phyloP scores from a whole-genome alignment of 1,284 basidiomycete species.

The Phellinidium pouzarii region DNA sequence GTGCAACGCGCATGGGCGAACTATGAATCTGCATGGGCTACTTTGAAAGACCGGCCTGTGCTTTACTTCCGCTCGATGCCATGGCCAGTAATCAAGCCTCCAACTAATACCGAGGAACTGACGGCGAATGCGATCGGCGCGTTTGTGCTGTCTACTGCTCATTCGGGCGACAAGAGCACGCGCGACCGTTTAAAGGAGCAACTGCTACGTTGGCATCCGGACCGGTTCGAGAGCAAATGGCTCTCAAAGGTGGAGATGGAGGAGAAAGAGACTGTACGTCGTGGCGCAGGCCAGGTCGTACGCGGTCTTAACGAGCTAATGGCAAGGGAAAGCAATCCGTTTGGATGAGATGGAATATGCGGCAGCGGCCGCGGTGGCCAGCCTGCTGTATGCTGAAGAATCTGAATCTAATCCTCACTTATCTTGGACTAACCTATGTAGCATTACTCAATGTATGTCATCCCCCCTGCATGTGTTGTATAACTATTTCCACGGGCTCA shows the following conservation, averaged over 20 bases:
- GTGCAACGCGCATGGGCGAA: slow-evolving; percentile 42
- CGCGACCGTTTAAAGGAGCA: slow-evolving; percentile 38
- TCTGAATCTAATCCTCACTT: slow-evolving; percentile 1
- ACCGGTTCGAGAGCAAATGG: slow-evolving; percentile 37
- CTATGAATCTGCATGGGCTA: slow-evolving; percentile 54
- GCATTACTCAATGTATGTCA: slow-evolving; percentile 18
- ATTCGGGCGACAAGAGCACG: slow-evolving; percentile 25
- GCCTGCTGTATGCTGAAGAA: background rate
- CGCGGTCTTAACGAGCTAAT: slow-evolving; percentile 50
- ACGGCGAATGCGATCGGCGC: slow-evolving; percentile 45
- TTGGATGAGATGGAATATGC: background rate
- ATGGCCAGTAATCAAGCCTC: slow-evolving; percentile 60
- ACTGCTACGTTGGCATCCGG: slow-evolving; percentile 38
- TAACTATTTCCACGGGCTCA: slow-evolving; percentile 7
- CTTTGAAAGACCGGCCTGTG: slow-evolving; percentile 28
- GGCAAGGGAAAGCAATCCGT: slow-evolving; percentile 11
- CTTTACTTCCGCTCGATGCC: slow-evolving; percentile 36
- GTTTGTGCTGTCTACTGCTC: slow-evolving; percentile 48
- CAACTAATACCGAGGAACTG: slow-evolving; percentile 50
- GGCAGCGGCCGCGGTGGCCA: background rate
- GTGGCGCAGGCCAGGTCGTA: slow-evolving; percentile 38
- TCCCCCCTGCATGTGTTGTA: slow-evolving; percentile 16
- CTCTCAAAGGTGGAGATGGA: slow-evolving; percentile 37
- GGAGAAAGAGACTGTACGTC: slow-evolving; percentile 37
- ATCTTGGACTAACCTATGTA: slow-evolving; percentile 17